These are phyloP conservation scores for Suillus discolor DNA, from an alignment of 768 basidiomycete genomes.

Conservation along the genomic window DNA sequence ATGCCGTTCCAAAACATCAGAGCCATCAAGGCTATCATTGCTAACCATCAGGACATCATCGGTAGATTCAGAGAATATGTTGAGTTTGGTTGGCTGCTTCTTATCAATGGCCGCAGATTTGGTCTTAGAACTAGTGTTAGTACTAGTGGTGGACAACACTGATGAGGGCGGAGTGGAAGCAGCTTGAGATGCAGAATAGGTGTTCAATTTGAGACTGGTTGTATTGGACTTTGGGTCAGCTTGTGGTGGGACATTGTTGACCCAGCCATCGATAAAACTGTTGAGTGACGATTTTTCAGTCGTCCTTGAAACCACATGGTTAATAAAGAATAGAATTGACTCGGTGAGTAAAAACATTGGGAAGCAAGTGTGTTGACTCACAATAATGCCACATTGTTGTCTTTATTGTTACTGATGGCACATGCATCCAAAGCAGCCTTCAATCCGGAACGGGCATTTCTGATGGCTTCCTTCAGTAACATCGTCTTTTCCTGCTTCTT, in stretches of 20 bases:
- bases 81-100: not conserved
- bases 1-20: not conserved
- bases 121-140: not conserved
- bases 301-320: not conserved
- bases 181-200: not conserved
- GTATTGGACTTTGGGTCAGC: not conserved
- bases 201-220: not conserved
- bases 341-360: constrained; percentile 11
- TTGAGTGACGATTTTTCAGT: constrained; percentile 1
- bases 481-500: too few species aligned
- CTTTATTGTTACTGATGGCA: not conserved
- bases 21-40: not conserved
- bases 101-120: not conserved
- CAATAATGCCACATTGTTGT: not conserved
- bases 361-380: not conserved
- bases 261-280: constrained; percentile 5
- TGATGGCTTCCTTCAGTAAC: too few species aligned
- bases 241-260: not conserved
- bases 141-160: not conserved
- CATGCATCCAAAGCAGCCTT: not conserved
- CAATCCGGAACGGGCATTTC: too few species aligned
- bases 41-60: not conserved
- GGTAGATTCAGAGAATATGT: not conserved
- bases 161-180: not conserved
- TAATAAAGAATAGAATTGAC: constrained; percentile 8